phyloP scores from a whole-genome alignment of 2,329 filamentous ascomycete genomes.

The Trichoderma atroviride region DNA sequence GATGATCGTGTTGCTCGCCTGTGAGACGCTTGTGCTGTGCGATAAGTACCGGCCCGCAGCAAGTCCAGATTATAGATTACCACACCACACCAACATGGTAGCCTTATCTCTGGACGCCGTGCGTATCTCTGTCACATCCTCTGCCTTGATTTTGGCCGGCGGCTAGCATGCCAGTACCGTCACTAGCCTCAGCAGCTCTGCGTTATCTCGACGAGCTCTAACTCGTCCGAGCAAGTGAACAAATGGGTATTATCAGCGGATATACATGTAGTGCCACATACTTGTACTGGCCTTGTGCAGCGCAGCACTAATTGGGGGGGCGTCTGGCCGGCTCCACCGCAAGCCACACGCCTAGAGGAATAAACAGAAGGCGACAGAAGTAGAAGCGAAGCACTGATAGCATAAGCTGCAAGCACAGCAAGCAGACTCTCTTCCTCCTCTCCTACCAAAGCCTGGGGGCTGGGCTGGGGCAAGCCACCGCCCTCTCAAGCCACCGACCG shows the following conservation, averaged over 20 bases:
- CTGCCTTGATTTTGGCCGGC: background rate
- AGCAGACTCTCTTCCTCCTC: background rate
- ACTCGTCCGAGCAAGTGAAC: background rate
- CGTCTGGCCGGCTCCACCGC: background rate
- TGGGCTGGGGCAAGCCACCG: constrained; percentile 1
- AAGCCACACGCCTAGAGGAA: background rate
- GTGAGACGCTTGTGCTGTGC: background rate
- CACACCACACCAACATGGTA: constrained; percentile 10
- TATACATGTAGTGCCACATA: no score
- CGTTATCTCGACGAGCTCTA: background rate
- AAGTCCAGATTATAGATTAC: background rate
- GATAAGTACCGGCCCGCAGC: background rate
- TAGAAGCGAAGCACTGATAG: background rate
- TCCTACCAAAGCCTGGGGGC: background rate
- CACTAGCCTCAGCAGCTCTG: background rate
- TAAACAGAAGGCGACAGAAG: background rate
- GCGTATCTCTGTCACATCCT: constrained; percentile 1
- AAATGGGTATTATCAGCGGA: background rate
- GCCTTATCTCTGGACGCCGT: background rate
- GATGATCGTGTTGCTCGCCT: background rate
- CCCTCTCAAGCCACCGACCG: constrained; percentile 10
- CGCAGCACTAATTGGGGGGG: background rate
- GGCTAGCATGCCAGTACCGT: background rate
- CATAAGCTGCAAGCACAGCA: background rate
- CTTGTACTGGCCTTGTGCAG: no score